These are phyloP conservation scores for Globisporangium radiosum DNA, from an alignment of 352 stramenopile genomes.

Conservation along the genomic window DNA sequence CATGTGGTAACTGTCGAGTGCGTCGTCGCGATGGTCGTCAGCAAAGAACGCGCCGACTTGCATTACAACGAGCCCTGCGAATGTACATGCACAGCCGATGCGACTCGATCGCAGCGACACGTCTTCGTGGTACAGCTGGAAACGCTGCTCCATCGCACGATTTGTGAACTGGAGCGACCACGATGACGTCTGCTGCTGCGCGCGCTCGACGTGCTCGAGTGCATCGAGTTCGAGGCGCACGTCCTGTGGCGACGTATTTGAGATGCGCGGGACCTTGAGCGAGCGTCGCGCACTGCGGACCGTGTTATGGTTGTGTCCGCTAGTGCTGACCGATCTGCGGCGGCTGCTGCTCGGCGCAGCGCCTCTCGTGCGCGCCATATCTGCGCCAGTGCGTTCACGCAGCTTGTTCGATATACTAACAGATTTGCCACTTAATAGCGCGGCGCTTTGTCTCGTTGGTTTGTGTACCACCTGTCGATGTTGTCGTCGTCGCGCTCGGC, in stretches of 20 bases:
- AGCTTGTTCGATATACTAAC: too few species aligned
- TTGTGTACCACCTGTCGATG: too few species aligned
- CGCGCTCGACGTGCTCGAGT: conserved; percentile 33
- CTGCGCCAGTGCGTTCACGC: not conserved
- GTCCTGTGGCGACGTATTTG: conserved; percentile 37
- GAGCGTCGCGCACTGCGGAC: not conserved
- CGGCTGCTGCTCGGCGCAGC: too few species aligned
- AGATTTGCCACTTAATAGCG: too few species aligned
- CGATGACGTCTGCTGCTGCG: conserved; percentile 25
- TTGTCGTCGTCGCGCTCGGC: too few species aligned
- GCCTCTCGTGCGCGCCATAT: not conserved
- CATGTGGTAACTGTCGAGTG: conserved; percentile 11
- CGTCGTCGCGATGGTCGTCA: conserved; percentile 11
- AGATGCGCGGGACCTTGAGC: conserved; percentile 31
- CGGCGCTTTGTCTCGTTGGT: too few species aligned
- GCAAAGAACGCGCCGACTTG: conserved; percentile 31
- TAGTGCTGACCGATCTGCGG: not conserved
- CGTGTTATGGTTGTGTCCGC: not conserved
- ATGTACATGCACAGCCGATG: conserved; percentile 23
- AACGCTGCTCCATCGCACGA: conserved; percentile 36
- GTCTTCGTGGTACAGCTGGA: conserved; percentile 59
- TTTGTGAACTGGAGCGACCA: conserved; percentile 46
- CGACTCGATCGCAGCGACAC: conserved; percentile 28
- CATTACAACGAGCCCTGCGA: conserved; percentile 29
- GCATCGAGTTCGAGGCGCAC: conserved; percentile 41